These are phyloP conservation scores for Phaeosphaeria sp. DNA, from an alignment of 2,329 filamentous ascomycete genomes.

Conservation along the genomic window DNA sequence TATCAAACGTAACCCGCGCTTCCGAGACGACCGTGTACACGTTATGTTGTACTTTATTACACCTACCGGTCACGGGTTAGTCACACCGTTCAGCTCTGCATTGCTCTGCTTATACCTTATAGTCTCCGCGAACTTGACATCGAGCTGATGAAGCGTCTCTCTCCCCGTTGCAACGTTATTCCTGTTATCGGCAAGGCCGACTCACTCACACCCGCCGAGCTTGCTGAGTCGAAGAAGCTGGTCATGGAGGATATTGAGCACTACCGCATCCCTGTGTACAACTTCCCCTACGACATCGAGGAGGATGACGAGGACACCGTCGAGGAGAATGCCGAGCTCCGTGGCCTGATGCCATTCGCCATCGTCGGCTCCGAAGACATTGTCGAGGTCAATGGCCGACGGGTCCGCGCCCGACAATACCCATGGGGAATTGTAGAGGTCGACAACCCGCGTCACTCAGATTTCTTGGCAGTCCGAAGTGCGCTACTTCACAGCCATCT, in stretches of 20 bases:
- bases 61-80: constrained; percentile 91
- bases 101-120: constrained; percentile 20
- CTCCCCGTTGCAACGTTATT: constrained; percentile 97
- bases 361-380: constrained; percentile 98
- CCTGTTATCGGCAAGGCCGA: constrained; percentile 99
- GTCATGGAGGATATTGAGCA: constrained; percentile 99
- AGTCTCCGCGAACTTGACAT: constrained; percentile 99
- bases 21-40: constrained; percentile 98
- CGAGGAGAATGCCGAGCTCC: constrained; percentile 97
- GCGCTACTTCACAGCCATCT: constrained; percentile 97
- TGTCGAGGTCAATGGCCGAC: constrained; percentile 90
- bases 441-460: constrained; percentile 97
- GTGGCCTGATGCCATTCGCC: constrained; percentile 97
- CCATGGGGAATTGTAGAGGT: constrained; percentile 99
- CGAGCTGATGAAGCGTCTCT: constrained; percentile 98
- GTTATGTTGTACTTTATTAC: constrained; percentile 99
- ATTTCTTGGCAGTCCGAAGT: constrained; percentile 96
- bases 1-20: constrained; percentile 99
- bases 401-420: constrained; percentile 94
- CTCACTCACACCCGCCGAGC: constrained; percentile 92
- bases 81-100: constrained; percentile 10
- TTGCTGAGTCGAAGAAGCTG: constrained; percentile 99
- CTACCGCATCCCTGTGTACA: constrained; percentile 99
- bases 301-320: constrained; percentile 99
- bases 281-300: constrained; percentile 99